These are phyloP conservation scores for Coniophora puteana DNA, from an alignment of 1,284 basidiomycete species.

Conservation along the genomic window DNA sequence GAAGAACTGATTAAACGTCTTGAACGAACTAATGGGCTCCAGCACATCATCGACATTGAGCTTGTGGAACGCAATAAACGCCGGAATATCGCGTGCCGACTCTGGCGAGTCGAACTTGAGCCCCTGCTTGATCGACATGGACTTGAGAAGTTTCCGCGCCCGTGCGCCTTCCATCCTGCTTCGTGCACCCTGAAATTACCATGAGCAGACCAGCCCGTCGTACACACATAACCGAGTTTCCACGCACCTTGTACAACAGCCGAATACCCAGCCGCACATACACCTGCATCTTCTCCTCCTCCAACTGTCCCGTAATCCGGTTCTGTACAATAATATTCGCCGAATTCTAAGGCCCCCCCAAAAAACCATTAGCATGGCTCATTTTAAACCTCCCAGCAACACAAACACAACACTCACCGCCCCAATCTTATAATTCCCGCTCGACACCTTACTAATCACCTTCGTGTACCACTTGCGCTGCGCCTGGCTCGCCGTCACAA, in stretches of 20 bases:
- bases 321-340: slow-evolving; percentile 98
- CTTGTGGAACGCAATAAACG: slow-evolving; percentile 90
- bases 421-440: slow-evolving; percentile 86
- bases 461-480: slow-evolving; percentile 97
- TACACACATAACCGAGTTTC: background rate
- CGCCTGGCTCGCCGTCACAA: slow-evolving; percentile 93
- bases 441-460: slow-evolving; percentile 80
- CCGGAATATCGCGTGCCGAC: slow-evolving; percentile 80
- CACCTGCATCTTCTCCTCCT: slow-evolving; percentile 98
- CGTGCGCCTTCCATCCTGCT: slow-evolving; percentile 88
- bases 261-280: slow-evolving; percentile 93
- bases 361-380: slow-evolving; percentile 3
- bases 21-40: slow-evolving; percentile 82
- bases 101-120: slow-evolving; percentile 87
- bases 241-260: slow-evolving; percentile 78
- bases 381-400: slow-evolving; percentile 1
- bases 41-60: slow-evolving; percentile 81
- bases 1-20: slow-evolving; percentile 90
- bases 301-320: slow-evolving; percentile 83
- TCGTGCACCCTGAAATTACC: slow-evolving; percentile 61
- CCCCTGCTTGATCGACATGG: slow-evolving; percentile 92
- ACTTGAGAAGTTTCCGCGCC: slow-evolving; percentile 82
- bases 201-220: background rate
- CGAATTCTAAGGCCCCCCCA: slow-evolving; percentile 58
- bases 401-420: slow-evolving; percentile 54